Percentiles rank a stretch among this genome's conserved stretches.
Conservation (phyloP, 306 rosid genomes). For the Ceratonia siliqua region DNA sequence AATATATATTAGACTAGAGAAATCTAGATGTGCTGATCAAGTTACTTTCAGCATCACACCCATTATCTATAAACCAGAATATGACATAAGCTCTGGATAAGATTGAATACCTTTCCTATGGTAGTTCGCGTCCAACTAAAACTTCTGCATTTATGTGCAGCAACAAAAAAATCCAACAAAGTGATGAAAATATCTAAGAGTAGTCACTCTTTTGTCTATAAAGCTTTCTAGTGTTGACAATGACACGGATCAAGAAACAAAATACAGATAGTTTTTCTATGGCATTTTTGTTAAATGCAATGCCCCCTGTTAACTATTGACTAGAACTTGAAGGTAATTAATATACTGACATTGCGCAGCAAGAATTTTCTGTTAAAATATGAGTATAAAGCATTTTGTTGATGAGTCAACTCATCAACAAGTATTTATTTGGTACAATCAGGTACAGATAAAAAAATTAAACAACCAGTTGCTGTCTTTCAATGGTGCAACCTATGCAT, state of each 20-base stretch:
- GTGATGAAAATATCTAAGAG: background rate
- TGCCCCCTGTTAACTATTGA: background rate
- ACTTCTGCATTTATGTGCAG: background rate
- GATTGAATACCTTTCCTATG: background rate
- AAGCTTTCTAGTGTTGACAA: background rate
- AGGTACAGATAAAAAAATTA: too few relatives aligned
- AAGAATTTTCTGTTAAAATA: too few relatives aligned
- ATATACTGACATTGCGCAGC: background rate
- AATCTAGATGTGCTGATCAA: background rate
- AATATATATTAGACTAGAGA: too few relatives aligned
- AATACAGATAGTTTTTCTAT: background rate
- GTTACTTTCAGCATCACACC: slow-evolving; percentile 8
- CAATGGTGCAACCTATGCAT: background rate
- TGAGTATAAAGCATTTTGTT: background rate
- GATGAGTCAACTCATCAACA: background rate
- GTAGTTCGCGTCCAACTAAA: background rate
- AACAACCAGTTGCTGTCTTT: background rate
- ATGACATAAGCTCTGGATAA: slow-evolving; percentile 12
- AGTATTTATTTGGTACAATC: background rate
- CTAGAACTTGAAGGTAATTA: background rate
- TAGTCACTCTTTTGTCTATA: background rate
- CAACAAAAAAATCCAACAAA: background rate
- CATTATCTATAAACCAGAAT: background rate
- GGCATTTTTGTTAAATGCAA: background rate
- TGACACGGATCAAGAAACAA: background rate